phyloP scores from a whole-genome alignment of 768 basidiomycete species.

The Mycena venus region DNA sequence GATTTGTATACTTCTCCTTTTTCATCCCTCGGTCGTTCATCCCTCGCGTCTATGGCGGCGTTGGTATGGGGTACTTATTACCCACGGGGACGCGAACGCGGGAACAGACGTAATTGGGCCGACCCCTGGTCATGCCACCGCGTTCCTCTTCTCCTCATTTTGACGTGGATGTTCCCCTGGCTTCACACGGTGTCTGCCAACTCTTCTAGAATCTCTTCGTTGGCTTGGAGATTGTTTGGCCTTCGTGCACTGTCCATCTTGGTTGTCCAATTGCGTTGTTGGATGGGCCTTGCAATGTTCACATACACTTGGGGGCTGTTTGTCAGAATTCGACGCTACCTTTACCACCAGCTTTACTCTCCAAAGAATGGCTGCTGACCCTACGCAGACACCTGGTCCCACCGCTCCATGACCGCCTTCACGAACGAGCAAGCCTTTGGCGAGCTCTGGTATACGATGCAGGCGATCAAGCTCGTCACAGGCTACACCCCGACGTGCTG shows the following conservation, averaged over 20 bases:
- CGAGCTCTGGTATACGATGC: slow-evolving; percentile 81
- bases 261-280: too few species aligned
- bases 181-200: too few species aligned
- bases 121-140: neutral
- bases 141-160: neutral
- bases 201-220: too few species aligned
- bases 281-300: too few species aligned
- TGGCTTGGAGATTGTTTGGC: too few species aligned
- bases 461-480: slow-evolving; percentile 66
- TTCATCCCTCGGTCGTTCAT: neutral
- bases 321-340: too few species aligned
- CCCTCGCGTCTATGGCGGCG: too few species aligned
- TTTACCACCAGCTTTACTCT: neutral
- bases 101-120: neutral
- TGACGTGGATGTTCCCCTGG: neutral
- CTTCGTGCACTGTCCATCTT: too few species aligned
- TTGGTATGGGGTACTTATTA: neutral
- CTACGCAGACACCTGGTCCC: slow-evolving; percentile 65
- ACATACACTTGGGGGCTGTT: too few species aligned
- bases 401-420: slow-evolving; percentile 70
- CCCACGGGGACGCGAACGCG: neutral
- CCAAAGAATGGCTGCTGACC: neutral
- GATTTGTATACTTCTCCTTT: neutral
- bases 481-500: slow-evolving; percentile 73
- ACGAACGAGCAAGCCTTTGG: slow-evolving; percentile 78